Conservation (phyloP, 345 rosid genomes). For the Pelargonium nanum region DNA sequence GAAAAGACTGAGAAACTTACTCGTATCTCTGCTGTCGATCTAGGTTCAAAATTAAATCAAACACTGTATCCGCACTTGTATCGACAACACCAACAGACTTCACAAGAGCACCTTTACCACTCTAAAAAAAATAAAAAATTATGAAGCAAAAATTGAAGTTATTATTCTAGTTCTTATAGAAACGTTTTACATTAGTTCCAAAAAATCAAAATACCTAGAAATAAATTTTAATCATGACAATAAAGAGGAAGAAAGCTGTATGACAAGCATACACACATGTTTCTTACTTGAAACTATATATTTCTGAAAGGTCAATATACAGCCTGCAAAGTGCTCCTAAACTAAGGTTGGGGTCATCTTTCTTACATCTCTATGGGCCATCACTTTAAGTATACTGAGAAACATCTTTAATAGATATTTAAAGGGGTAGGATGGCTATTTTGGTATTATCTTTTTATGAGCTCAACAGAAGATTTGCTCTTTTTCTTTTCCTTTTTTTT, state of each 20-base stretch:
- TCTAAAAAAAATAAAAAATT: conserved; percentile 26
- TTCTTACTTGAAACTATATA: no score
- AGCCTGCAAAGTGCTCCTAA: background rate
- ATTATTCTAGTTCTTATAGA: background rate
- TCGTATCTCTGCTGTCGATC: conserved; percentile 78
- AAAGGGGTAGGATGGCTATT: background rate
- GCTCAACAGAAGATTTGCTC: background rate
- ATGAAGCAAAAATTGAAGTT: background rate
- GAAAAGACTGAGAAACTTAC: conserved; percentile 36
- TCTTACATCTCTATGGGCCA: no score
- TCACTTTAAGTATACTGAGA: no score
- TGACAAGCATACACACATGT: background rate
- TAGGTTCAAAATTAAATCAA: conserved; percentile 67
- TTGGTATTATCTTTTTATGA: background rate
- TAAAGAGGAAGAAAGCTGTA: background rate
- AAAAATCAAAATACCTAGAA: background rate
- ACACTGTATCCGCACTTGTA: conserved; percentile 73
- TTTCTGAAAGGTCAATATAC: background rate
- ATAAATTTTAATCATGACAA: background rate
- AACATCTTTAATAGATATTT: background rate
- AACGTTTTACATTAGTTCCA: background rate
- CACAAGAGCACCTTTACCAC: conserved; percentile 69
- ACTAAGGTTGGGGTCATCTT: background rate
- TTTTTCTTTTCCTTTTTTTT: background rate
- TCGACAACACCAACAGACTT: conserved; percentile 86